Base-by-base conservation (phyloP, 306 rosid species). In the Lathyrus sativus region DNA sequence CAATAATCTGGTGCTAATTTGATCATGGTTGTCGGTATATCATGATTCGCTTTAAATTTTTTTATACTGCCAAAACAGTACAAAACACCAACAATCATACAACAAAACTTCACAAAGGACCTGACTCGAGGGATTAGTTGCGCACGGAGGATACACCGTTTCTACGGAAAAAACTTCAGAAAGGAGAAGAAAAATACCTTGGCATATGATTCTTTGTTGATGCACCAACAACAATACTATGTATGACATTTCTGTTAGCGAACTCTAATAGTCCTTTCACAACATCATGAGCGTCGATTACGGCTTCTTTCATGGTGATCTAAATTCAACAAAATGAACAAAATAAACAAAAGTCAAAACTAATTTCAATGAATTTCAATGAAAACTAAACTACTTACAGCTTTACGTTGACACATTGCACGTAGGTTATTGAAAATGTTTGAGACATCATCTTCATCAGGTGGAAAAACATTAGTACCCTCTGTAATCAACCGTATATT, bases 1-100 rank as follows among this genome's bases (percentile, higher is more conserved):
- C 95, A 81, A 80, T 79, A 90, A 29, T 84, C 91, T 4, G 99
- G 97, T 51, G 85, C 96, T 56, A 81, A 57, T 74, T 85, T 95
- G 37, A 80, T 70, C 46, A 95, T 11, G 62, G 82, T 60, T 26
- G 80, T 59, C 11, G 95, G 85, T 50, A 83, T 71, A 72, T 90
- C 97, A 43, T 43, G 14, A 63, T 60, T 43, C 38, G 81, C 77
- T 72, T 81, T 95, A n/a, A 90, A 77, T 59, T 78, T 95, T 78
- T 90, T 93, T 68, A 50, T 50, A 76, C 60, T 71, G 81, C 37
- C 75, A 68, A 62, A 61, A 5, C 58, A 75, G 9, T 18, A 38
- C 37, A 22, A 53, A 64, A 53, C 54, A 45, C 38, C 48, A 77
- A 13, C 37, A 7, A 54, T 53, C 71, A 38, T 26, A 26, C 29